phyloP scores from a whole-genome alignment of 192 early-diverging fungal species.

The Mortierella antarctica region DNA sequence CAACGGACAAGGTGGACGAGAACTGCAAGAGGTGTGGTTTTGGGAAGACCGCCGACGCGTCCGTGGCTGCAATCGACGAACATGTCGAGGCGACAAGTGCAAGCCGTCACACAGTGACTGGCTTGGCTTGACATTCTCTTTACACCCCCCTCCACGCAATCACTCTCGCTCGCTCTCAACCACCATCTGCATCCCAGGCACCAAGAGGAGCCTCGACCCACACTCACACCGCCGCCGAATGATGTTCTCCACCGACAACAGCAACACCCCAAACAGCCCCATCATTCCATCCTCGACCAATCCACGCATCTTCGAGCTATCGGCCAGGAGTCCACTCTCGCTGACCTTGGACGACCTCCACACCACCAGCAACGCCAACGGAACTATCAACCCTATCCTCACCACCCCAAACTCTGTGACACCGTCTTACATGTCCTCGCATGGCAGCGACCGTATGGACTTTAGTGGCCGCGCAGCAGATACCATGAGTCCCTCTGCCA shows the following conservation, averaged over 20 bases:
- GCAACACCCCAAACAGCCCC: no score
- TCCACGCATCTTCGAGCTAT: constrained; percentile 36
- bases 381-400: constrained; percentile 13
- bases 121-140: no score
- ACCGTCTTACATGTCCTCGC: constrained; percentile 15
- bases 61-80: no score
- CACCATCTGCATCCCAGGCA: not conserved
- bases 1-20: no score
- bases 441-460: not conserved
- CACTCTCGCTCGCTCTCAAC: no score
- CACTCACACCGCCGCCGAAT: not conserved
- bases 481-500: constrained; percentile 3
- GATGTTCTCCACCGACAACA: constrained; percentile 24
- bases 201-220: not conserved
- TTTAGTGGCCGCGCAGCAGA: not conserved
- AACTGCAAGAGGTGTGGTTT: no score
- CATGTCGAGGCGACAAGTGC: no score
- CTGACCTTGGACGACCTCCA: not conserved
- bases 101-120: no score
- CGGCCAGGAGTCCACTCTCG: constrained; percentile 20
- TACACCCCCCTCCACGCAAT: no score
- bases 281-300: not conserved
- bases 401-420: constrained; percentile 17
- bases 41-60: no score
- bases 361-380: not conserved